These are phyloP conservation scores for Pterocarpus santalinus DNA, from an alignment of 306 rosid species.

Conservation along the genomic window DNA sequence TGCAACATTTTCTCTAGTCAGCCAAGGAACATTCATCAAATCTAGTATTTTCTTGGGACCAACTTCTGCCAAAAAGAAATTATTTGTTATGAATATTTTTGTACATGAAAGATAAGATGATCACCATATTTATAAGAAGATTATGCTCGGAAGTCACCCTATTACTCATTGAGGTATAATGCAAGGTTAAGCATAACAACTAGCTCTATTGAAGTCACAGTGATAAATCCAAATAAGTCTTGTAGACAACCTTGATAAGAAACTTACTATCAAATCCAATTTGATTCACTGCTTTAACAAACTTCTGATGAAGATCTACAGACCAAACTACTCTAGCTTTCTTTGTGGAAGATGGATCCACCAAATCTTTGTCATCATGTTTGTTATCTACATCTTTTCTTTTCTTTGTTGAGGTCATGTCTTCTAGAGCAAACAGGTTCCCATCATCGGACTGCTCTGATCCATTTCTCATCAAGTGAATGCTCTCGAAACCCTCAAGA, in stretches of 20 bases:
- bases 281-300: slow-evolving; percentile 94
- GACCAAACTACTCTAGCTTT: slow-evolving; percentile 99
- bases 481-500: slow-evolving; percentile 73
- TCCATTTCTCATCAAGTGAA: slow-evolving; percentile 67
- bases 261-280: slow-evolving; percentile 97
- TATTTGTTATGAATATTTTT: slow-evolving; percentile 54
- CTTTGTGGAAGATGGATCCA: slow-evolving; percentile 78
- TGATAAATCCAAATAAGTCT: slow-evolving; percentile 30
- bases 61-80: slow-evolving; percentile 87
- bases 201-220: slow-evolving; percentile 16
- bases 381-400: slow-evolving; percentile 78
- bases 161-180: slow-evolving; percentile 21
- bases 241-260: slow-evolving; percentile 28
- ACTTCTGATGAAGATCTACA: slow-evolving; percentile 96
- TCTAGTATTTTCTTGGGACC: slow-evolving; percentile 97
- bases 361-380: slow-evolving; percentile 74
- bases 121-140: slow-evolving; percentile 45
- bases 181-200: slow-evolving; percentile 9
- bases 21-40: slow-evolving; percentile 94
- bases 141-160: slow-evolving; percentile 26
- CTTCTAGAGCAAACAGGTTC: slow-evolving; percentile 67
- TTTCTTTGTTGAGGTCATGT: slow-evolving; percentile 66
- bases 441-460: slow-evolving; percentile 84
- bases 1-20: slow-evolving; percentile 95
- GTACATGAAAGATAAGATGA: slow-evolving; percentile 18